Evolutionary conservation across 257 asterid species (phyloP).

Genomic region (Lantana camara): DNA sequence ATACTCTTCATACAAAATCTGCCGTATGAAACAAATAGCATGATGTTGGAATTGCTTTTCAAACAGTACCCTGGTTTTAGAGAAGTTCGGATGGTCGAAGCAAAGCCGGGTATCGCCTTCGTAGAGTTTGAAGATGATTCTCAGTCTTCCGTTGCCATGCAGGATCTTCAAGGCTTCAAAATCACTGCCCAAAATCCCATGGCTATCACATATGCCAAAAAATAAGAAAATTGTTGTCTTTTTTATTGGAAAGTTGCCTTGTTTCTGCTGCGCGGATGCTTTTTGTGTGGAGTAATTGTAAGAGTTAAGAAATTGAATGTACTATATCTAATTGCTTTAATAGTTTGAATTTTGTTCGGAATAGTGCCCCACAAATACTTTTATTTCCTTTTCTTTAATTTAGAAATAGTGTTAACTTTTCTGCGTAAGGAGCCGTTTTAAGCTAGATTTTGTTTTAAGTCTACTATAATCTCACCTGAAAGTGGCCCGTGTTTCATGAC

Average conservation of each 20-base stretch:
- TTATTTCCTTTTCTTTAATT: too few relatives aligned
- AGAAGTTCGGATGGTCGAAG: conserved; percentile 95
- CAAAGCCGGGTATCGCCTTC: conserved; percentile 96
- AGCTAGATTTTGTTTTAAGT: too few relatives aligned
- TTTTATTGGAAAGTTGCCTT: not conserved
- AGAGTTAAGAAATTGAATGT: conserved; percentile 2
- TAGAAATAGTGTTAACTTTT: too few relatives aligned
- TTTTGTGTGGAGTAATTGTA: conserved; percentile 4
- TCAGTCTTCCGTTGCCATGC: conserved; percentile 94
- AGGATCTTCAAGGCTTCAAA: conserved; percentile 96
- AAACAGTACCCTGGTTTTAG: conserved; percentile 92
- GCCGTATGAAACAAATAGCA: conserved; percentile 83
- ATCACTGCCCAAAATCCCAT: conserved; percentile 89
- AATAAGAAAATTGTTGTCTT: conserved; percentile 33
- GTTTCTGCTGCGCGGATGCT: not conserved
- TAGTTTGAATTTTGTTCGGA: not conserved
- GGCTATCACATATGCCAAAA: conserved; percentile 88
- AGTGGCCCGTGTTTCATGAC: too few relatives aligned
- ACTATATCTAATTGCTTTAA: conserved; percentile 4
- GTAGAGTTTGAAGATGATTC: conserved; percentile 89
- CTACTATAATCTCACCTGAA: too few relatives aligned
- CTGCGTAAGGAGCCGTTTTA: too few relatives aligned
- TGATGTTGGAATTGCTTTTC: conserved; percentile 95
- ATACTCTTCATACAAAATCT: conserved; percentile 86
- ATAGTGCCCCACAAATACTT: not conserved